These are phyloP conservation scores for Astrothelium macrocarpum DNA, from an alignment of 495 filamentous ascomycete species.

Conservation along the genomic window DNA sequence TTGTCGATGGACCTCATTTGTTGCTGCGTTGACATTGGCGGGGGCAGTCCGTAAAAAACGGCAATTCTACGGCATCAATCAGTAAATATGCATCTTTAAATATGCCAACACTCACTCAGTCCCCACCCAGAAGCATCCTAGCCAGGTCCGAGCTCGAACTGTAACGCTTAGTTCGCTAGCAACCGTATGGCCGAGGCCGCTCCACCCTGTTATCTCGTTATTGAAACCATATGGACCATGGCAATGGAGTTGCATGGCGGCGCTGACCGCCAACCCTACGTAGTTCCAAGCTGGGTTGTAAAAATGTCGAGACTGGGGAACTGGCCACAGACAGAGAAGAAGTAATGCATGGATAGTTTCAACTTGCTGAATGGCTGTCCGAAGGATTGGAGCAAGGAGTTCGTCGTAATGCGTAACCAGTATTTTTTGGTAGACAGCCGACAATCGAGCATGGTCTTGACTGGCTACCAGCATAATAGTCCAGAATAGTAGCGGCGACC, in stretches of 20 bases:
- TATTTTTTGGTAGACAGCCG: neutral
- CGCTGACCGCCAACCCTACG: neutral
- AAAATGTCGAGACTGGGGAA: neutral
- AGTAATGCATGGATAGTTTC: neutral
- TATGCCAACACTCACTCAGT: neutral
- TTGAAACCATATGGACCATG: neutral
- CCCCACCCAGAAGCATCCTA: neutral
- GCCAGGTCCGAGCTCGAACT: neutral
- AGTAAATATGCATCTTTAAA: neutral
- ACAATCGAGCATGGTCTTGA: neutral
- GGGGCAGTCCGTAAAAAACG: neutral
- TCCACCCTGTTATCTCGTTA: neutral
- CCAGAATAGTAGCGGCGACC: neutral
- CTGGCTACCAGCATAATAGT: neutral
- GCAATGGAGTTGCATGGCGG: neutral
- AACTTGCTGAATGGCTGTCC: neutral
- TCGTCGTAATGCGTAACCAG: neutral
- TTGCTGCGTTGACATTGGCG: neutral
- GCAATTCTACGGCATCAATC: neutral
- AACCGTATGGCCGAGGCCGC: neutral
- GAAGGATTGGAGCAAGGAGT: neutral
- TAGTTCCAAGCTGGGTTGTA: neutral
- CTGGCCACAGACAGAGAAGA: constrained; percentile 1
- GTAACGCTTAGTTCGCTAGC: neutral
- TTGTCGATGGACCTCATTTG: neutral